A percentile compares a stretch with the other conserved stretches of the same genome.
Conservation (phyloP, 2,329 filamentous ascomycete species). For the Elsinoe fawcettii region DNA sequence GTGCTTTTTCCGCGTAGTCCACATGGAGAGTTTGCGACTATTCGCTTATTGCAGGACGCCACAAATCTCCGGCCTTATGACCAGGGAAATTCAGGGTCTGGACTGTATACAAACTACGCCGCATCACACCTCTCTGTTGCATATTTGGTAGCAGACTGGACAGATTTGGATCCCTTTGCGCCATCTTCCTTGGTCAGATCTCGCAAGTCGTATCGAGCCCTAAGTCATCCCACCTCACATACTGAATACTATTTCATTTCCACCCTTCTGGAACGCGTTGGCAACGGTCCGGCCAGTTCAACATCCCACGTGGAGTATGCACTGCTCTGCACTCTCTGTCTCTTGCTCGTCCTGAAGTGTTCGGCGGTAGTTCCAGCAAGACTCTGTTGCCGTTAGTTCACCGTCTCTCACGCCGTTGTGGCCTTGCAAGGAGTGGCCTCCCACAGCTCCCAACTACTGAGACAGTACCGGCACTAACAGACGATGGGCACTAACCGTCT, state of each 20-base stretch:
- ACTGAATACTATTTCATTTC: conserved; percentile 1
- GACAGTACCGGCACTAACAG: conserved; percentile 13
- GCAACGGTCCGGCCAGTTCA: conserved; percentile 10
- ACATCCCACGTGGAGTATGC: conserved; percentile 11
- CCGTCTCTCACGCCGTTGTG: neutral
- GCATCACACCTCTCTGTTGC: neutral
- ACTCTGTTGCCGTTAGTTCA: neutral
- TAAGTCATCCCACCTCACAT: conserved; percentile 1
- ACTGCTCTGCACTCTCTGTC: neutral
- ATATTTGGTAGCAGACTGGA: neutral
- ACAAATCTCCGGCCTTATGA: neutral
- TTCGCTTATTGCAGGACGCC: conserved; percentile 1
- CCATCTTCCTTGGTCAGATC: conserved; percentile 7
- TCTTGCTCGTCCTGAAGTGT: neutral
- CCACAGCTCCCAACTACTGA: neutral
- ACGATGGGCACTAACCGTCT: conserved; percentile 3
- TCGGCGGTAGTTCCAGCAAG: conserved; percentile 13
- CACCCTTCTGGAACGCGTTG: conserved; percentile 7
- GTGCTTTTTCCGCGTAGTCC: neutral
- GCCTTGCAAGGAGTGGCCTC: neutral
- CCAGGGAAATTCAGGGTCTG: conserved; percentile 11
- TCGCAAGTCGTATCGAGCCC: neutral
- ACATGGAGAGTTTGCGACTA: neutral
- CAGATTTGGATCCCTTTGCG: neutral
- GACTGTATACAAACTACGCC: neutral